Base-by-base conservation (phyloP, 208 protist genomes). In the Hexamita inflata region DNA sequence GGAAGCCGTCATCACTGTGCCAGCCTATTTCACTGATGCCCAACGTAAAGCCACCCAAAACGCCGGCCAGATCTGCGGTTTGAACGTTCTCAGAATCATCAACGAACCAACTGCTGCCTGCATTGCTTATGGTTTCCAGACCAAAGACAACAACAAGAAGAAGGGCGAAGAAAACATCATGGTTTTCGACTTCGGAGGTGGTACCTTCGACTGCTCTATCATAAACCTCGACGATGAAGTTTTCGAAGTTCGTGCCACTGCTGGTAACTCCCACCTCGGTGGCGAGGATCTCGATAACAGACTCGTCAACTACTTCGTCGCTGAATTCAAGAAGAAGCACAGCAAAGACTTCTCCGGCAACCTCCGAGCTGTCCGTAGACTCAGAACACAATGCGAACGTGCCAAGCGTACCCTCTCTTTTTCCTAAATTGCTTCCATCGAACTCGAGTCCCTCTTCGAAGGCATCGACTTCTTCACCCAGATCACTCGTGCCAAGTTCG, bases 61-160 rank as follows among this genome's bases (percentile, higher is more conserved):
- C 78, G 89, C 90, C 58, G 89, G 87, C 41, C 77, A 76, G 57
- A 93, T 93, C 73, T 76, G 89, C 29, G 89, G 90, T 34, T 66
- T 94, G 11, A 90, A 98, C 59, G 93, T 98, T 30, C 79, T 96
- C 62, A 89, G 96, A 82, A 98, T 99, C 85, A 96, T 99, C 85
- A 99, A 99, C 89, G 96, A 99, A 87, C 95, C 96, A 41, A 98
- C 96, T 38, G 94, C 95, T 0, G 95, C 95, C 35, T 93, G 95
- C 67, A 92, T 99, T 79, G 94, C 96, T 0, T 98, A 98, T 75
- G 81, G 81, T 39, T 57, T 83, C 19, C 60, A 78, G 80, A 38
- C 53, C 53, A 39, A 78, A 68, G 4, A 4, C 19, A 24, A n/a
- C n/a, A n/a, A n/a, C n/a, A n/a, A n/a, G n/a, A n/a, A n/a, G n/a